Conservation (phyloP, 768 basidiomycete genomes). For the Mycena epipterygia region DNA sequence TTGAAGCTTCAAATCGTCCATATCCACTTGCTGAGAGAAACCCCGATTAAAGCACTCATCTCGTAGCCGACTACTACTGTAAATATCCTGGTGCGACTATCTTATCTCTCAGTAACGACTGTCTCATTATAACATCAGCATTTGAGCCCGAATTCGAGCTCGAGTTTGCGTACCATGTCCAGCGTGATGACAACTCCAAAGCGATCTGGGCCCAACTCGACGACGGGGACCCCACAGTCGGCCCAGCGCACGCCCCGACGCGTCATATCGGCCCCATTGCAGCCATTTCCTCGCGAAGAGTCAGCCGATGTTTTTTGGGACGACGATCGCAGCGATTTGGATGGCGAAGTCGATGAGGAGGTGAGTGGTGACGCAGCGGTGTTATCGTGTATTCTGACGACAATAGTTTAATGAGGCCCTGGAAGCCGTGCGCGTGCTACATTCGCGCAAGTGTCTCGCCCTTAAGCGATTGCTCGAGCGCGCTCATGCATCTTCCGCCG, state of each 20-base stretch:
- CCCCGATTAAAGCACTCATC: too few relatives aligned
- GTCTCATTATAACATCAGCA: too few relatives aligned
- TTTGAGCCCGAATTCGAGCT: not conserved
- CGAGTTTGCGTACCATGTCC: conserved; percentile 3
- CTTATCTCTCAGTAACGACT: too few relatives aligned
- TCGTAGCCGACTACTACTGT: too few relatives aligned
- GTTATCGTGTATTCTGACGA: conserved; percentile 17
- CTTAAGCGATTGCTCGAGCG: conserved; percentile 87
- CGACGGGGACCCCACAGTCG: conserved; percentile 32
- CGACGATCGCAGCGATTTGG: conserved; percentile 67
- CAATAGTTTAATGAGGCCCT: conserved; percentile 46
- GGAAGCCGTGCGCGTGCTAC: conserved; percentile 54
- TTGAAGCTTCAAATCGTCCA: too few relatives aligned
- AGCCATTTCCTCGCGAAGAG: conserved; percentile 62
- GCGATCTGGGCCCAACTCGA: conserved; percentile 23
- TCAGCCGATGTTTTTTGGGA: conserved; percentile 77
- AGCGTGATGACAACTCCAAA: conserved; percentile 31
- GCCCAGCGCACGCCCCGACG: conserved; percentile 39
- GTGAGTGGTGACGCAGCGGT: conserved; percentile 48
- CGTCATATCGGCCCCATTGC: conserved; percentile 43
- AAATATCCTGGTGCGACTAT: too few relatives aligned
- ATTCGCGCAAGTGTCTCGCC: conserved; percentile 72
- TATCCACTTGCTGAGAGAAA: too few relatives aligned
- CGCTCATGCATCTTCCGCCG: conserved; percentile 81
- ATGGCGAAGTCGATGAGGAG: conserved; percentile 79